phyloP scores from a whole-genome alignment of 2,329 filamentous ascomycete species.

The Pleurostoma richardsiae region DNA sequence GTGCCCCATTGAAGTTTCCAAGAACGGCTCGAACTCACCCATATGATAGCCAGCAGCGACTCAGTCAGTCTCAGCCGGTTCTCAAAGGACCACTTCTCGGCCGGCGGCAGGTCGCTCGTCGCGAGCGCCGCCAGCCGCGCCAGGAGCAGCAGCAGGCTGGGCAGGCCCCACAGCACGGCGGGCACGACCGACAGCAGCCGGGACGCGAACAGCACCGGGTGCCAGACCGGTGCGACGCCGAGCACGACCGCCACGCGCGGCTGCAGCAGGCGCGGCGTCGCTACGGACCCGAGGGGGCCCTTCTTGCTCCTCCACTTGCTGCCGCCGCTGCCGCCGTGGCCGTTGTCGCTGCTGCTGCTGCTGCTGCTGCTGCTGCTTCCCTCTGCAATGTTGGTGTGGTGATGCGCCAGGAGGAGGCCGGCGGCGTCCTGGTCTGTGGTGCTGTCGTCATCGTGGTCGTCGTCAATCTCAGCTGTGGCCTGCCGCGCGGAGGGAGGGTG shows the following conservation, averaged over 20 bases:
- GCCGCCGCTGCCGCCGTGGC: neutral
- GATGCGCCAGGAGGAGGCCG: too few species aligned
- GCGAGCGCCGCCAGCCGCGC: constrained; percentile 50
- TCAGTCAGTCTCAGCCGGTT: constrained; percentile 57
- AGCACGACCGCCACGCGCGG: constrained; percentile 75
- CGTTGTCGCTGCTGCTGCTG: neutral
- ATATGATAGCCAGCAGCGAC: constrained; percentile 66
- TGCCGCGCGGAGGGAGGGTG: neutral
- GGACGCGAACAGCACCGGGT: constrained; percentile 66
- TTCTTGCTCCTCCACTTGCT: neutral
- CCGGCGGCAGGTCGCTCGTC: constrained; percentile 29
- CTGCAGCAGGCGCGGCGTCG: constrained; percentile 50
- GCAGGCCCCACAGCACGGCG: constrained; percentile 66
- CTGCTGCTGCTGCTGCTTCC: neutral
- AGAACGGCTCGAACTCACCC: constrained; percentile 46
- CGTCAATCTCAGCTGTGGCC: neutral
- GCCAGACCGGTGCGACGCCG: constrained; percentile 67
- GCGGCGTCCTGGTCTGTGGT: neutral
- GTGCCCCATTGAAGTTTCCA: neutral
- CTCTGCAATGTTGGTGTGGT: neutral
- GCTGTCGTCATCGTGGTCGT: neutral
- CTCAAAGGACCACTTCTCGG: constrained; percentile 30
- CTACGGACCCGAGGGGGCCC: constrained; percentile 3
- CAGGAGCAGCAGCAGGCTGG: constrained; percentile 63
- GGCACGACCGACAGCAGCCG: constrained; percentile 69